A percentile compares a stretch with the other conserved stretches of the same genome.
Conservation (phyloP, 2,329 filamentous ascomycete species). For the Hysterium pulicare region DNA sequence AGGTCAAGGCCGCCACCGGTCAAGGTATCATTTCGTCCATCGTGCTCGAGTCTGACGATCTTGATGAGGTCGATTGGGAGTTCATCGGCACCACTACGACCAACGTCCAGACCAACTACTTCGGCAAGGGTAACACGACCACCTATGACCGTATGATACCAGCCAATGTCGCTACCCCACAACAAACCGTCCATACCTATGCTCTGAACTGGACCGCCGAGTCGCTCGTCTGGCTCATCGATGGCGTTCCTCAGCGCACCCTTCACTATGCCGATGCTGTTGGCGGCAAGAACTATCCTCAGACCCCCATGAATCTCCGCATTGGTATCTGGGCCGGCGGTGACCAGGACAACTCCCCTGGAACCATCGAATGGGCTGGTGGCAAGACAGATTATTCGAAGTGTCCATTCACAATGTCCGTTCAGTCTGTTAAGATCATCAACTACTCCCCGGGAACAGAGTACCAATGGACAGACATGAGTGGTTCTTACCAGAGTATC, state of each 20-base stretch:
- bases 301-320: constrained; percentile 66
- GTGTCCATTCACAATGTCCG: constrained; percentile 51
- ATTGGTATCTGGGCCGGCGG: constrained; percentile 50
- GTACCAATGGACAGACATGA: constrained; percentile 51
- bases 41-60: constrained; percentile 77
- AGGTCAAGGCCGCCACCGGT: constrained; percentile 72
- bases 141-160: constrained; percentile 67
- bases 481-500: constrained; percentile 49
- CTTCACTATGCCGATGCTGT: constrained; percentile 57
- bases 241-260: constrained; percentile 63
- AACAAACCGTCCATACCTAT: constrained; percentile 62
- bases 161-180: constrained; percentile 56
- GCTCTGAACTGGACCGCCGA: constrained; percentile 70
- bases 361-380: constrained; percentile 66
- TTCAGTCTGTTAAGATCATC: constrained; percentile 49
- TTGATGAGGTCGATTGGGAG: constrained; percentile 88
- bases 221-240: constrained; percentile 65
- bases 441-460: constrained; percentile 52
- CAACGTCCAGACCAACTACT: constrained; percentile 70
- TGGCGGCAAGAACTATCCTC: constrained; percentile 63
- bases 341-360: constrained; percentile 44
- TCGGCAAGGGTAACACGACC: constrained; percentile 69
- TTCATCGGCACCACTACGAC: constrained; percentile 67
- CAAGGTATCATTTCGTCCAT: constrained; percentile 75
- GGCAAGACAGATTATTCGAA: constrained; percentile 50